Evolutionary conservation across 176 grass and related monocot species (phyloP), one percentile per base, ranked within the genome.

Genomic region (Urochloa ruziziensis): DNA sequence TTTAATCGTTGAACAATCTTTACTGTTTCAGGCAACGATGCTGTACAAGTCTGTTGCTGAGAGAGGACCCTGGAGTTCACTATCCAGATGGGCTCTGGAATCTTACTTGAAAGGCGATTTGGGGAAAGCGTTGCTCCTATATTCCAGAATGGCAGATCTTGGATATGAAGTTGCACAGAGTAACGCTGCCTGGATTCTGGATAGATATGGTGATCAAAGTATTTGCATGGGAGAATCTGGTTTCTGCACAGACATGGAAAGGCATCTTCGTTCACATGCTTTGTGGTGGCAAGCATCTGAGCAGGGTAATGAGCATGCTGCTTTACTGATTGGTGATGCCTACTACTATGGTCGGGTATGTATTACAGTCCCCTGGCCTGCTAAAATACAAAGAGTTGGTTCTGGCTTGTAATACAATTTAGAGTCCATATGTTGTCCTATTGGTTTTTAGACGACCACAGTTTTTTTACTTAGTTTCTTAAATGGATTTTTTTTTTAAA

Each of bases 211-310:
- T 46, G 93, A 99, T 11, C 66, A 96, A 83, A 87, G 83, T 86
- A 94, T 94, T 86, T 99, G 97, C 88, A 94, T 99, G 88, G 97
- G 93, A 74, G 93, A 99, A 91, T 89, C 85, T 65, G 90, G 89
- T 69, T 94, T 92, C 79, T 99, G 97, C 85, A 89, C 93, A 62
- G 89, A 99, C 74, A 88, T 87, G 84, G 93, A 99, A 85, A 94
- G 91, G 64, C 93, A 96, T 87, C 85, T 96, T 35, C 93, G 86
- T 70, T 90, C 97, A 58, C 97, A 99, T 89, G 87, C 93, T 85
- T 80, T 99, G 53, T 99, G 97, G 97, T 99, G 97, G 97, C 97
- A 94, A 88, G 97, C 97, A 83, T 96, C 93, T 36, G 97, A 99
- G 86, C 97, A 99, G 89, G 97, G 97, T 75, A 99, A 99, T 65